phyloP scores from a whole-genome alignment of 1,139 yeast genomes.

The Pichia inconspicua region DNA sequence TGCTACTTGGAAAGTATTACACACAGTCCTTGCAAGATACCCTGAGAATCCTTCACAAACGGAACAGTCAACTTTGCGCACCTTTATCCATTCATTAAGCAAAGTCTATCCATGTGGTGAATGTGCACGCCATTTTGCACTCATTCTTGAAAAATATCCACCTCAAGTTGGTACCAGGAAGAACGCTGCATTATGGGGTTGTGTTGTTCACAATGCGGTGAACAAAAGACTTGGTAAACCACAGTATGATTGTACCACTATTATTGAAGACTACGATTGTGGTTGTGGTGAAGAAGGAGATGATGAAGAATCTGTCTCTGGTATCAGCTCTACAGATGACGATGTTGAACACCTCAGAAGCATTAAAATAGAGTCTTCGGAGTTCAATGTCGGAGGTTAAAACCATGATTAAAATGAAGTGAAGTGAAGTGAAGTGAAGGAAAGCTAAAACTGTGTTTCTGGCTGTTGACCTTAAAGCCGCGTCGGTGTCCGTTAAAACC shows the following conservation, averaged over 20 bases:
- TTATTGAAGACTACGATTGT: slow-evolving; percentile 87
- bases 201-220: slow-evolving; percentile 84
- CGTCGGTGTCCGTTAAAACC: neutral
- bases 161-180: slow-evolving; percentile 76
- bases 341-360: slow-evolving; percentile 35
- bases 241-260: slow-evolving; percentile 73
- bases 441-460: no score
- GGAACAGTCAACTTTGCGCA: slow-evolving; percentile 54
- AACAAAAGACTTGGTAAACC: slow-evolving; percentile 65
- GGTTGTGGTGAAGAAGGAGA: slow-evolving; percentile 78
- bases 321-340: slow-evolving; percentile 20
- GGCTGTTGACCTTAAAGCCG: neutral
- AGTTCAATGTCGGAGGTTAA: neutral
- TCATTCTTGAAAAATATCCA: slow-evolving; percentile 61
- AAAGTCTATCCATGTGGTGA: slow-evolving; percentile 91
- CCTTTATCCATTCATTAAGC: slow-evolving; percentile 50
- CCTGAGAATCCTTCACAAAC: slow-evolving; percentile 69
- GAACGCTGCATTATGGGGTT: slow-evolving; percentile 93
- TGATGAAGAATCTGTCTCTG: slow-evolving; percentile 22
- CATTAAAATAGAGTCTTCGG: slow-evolving; percentile 36
- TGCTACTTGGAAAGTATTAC: slow-evolving; percentile 86
- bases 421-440: no score
- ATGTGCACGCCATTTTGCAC: slow-evolving; percentile 85
- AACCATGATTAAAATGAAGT: no score
- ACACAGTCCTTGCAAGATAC: slow-evolving; percentile 83